These are phyloP conservation scores for Neurospora sp. DNA, from an alignment of 495 filamentous ascomycete species.

Conservation along the genomic window DNA sequence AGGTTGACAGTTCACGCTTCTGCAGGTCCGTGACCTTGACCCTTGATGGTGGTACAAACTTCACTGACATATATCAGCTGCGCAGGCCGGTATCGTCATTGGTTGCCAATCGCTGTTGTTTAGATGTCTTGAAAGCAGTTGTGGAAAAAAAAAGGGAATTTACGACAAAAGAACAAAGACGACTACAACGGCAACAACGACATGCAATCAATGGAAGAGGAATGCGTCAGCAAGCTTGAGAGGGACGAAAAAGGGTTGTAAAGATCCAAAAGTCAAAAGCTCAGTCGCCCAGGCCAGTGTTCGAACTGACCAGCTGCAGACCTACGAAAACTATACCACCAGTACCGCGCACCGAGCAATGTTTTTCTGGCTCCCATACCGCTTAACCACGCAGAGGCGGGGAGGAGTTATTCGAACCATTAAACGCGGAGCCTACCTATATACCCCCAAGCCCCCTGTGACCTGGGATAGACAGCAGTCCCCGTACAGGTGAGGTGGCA, in stretches of 20 bases:
- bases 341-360: neutral
- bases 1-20: neutral
- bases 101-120: neutral
- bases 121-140: neutral
- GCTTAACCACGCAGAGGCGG: neutral
- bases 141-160: neutral
- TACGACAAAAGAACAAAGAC: neutral
- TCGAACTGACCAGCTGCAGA: neutral
- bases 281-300: neutral
- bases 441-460: neutral
- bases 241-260: neutral
- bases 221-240: neutral
- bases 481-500: neutral
- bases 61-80: neutral
- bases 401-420: neutral
- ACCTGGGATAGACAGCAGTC: neutral
- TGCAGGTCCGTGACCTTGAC: neutral
- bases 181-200: neutral
- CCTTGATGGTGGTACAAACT: neutral
- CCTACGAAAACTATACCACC: neutral
- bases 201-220: neutral
- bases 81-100: neutral
- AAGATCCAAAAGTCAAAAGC: neutral
- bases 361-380: neutral
- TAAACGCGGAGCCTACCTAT: neutral